These are phyloP conservation scores for Ruellia speciosa DNA, from an alignment of 305 asterid genomes.

Conservation along the genomic window DNA sequence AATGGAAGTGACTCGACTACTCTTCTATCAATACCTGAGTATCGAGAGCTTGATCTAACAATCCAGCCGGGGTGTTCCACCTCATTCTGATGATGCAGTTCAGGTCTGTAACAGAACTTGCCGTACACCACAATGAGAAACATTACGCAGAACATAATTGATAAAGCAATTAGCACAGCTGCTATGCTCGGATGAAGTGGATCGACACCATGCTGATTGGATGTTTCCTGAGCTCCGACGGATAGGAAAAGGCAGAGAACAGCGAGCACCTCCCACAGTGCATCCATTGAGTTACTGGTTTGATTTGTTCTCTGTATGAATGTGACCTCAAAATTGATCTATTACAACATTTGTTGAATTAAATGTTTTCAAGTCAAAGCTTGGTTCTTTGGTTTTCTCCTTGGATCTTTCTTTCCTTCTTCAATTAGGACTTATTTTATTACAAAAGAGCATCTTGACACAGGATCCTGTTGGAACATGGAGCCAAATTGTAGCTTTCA, in stretches of 20 bases:
- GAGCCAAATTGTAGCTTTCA: slow-evolving; percentile 30
- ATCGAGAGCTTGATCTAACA: slow-evolving; percentile 30
- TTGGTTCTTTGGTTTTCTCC: slow-evolving; percentile 19
- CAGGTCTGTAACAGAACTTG: slow-evolving; percentile 32
- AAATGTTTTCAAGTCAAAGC: no score
- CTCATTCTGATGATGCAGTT: background rate
- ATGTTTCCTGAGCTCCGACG: slow-evolving; percentile 35
- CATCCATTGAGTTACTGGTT: slow-evolving; percentile 25
- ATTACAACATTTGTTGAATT: no score
- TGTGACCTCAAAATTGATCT: no score
- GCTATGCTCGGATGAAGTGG: slow-evolving; percentile 41
- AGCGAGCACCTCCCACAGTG: slow-evolving; percentile 11
- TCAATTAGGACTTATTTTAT: slow-evolving; percentile 8
- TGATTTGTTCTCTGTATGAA: no score
- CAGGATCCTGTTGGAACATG: slow-evolving; percentile 21
- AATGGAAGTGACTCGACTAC: slow-evolving; percentile 50
- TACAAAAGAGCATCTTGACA: slow-evolving; percentile 26
- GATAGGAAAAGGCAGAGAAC: slow-evolving; percentile 19
- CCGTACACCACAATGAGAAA: slow-evolving; percentile 40
- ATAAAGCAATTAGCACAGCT: slow-evolving; percentile 31
- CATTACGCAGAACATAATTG: slow-evolving; percentile 31
- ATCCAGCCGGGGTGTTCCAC: slow-evolving; percentile 19
- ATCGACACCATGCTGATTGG: slow-evolving; percentile 16
- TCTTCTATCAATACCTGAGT: slow-evolving; percentile 40
- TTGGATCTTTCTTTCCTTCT: slow-evolving; percentile 21